Base-by-base conservation (phyloP, 306 rosid species). In the Malus orientalis region DNA sequence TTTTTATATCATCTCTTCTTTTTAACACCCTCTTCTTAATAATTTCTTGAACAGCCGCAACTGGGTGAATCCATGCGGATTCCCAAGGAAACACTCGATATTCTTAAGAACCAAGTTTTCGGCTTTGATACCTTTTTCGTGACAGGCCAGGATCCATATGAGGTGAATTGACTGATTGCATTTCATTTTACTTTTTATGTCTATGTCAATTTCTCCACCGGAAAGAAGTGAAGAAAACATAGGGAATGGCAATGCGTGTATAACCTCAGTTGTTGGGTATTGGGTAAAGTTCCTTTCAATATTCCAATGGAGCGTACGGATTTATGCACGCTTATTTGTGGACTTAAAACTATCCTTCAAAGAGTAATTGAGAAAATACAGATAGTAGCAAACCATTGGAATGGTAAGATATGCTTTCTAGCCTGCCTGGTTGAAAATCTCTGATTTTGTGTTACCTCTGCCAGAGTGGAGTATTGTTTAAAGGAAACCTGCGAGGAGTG, bases 41-140 rank as follows among this genome's bases (percentile, higher is more conserved):
- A 65, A 67, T 73, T 58, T 66, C 69, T 27, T 81, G n/a, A 79
- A 76, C 96, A 92, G 99, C 90, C 88, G 65, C 97, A 87, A 76
- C 90, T 88, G 81, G 93, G 88, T 68, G 92, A 95, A 74, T 85
- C 81, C 78, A 82, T 95, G 82, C 84, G 74, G 84, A 87, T 95
- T 81, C 89, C 97, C 4, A 91, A 88, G 84, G 99, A 95, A 82
- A 86, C 90, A 14, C 83, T 95, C 13, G 98, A 95, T 78, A 77
- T 91, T 76, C 86, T 95, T 8, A 95, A 88, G 85, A 87, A 76
- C 83, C 97, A 95, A 86, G 97, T 92, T 59, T 95, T 95, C 77
- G 96, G 98, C 74, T 95, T 95, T 83, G 97, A 92, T 82, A 92
- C 99, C 8, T 95, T 92, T 82, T 95, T 95, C 4, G 90, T 92